These are phyloP conservation scores for Ilex asprella DNA, from an alignment of 257 asterid genomes.

Conservation along the genomic window DNA sequence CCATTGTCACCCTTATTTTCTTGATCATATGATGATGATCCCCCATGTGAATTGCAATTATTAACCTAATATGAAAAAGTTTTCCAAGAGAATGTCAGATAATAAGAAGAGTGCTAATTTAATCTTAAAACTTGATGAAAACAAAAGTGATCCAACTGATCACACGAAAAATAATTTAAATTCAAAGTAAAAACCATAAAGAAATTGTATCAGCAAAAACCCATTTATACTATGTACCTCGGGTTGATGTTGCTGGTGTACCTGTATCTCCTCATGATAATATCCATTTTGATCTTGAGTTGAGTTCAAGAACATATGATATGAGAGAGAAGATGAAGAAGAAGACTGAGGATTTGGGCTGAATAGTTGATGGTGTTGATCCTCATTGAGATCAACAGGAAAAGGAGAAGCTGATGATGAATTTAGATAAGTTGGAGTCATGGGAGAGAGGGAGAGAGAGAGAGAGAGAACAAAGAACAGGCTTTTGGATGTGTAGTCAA, in stretches of 20 bases:
- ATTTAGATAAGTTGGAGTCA: constrained; percentile 29
- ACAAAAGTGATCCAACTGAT: background rate
- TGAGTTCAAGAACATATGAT: constrained; percentile 33
- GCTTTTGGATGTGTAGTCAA: background rate
- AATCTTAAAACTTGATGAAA: background rate
- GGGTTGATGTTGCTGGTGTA: constrained; percentile 23
- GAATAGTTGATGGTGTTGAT: constrained; percentile 18
- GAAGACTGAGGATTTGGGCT: constrained; percentile 18
- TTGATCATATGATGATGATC: constrained; percentile 33
- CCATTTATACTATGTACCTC: constrained; percentile 23
- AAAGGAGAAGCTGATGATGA: constrained; percentile 34
- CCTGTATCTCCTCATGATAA: constrained; percentile 21
- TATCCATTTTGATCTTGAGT: constrained; percentile 36
- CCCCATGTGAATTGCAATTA: constrained; percentile 15
- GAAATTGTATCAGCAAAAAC: background rate
- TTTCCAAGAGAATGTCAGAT: constrained; percentile 14
- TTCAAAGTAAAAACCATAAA: background rate
- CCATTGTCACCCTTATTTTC: constrained; percentile 25
- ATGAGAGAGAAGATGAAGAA: constrained; percentile 38
- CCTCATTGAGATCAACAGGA: constrained; percentile 21
- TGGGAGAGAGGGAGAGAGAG: background rate
- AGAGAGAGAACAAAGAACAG: background rate
- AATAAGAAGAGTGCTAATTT: background rate
- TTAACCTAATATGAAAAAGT: constrained; percentile 17
- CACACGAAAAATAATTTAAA: background rate